Evolutionary conservation across 345 rosid species (phyloP).

Genomic region (Sonneratia alba): DNA sequence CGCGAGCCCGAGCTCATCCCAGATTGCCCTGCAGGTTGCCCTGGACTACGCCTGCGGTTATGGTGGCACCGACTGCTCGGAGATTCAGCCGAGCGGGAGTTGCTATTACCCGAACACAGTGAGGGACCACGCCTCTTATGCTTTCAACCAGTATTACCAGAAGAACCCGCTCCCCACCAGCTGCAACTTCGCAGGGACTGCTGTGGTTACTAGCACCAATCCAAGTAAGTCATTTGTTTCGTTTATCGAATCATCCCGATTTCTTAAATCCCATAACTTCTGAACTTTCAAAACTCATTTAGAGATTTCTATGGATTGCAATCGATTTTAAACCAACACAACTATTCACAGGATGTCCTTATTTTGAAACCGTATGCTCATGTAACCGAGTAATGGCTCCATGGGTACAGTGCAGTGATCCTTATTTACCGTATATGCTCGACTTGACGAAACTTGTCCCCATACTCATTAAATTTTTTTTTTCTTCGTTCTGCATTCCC

Average conservation of each 20-base stretch:
- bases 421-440: too few species aligned
- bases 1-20: conserved; percentile 61
- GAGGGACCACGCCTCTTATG: conserved; percentile 67
- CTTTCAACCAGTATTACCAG: conserved; percentile 68
- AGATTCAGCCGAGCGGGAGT: conserved; percentile 48
- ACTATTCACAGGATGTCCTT: too few species aligned
- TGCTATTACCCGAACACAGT: conserved; percentile 58
- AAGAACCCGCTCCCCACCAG: conserved; percentile 66
- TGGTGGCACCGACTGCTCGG: conserved; percentile 70
- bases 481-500: background rate
- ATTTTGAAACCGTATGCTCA: too few species aligned
- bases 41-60: conserved; percentile 84
- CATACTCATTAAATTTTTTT: background rate
- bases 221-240: conserved; percentile 89
- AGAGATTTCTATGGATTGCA: too few species aligned
- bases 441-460: background rate
- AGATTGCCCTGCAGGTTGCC: conserved; percentile 56
- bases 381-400: too few species aligned
- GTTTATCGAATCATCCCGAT: too few species aligned
- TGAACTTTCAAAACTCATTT: too few species aligned
- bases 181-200: conserved; percentile 77
- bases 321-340: too few species aligned
- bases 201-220: conserved; percentile 62
- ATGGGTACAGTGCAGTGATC: too few species aligned
- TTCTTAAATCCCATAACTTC: too few species aligned